Evolutionary conservation across 78 protist species (phyloP), one percentile per base, ranked within the genome.

Genomic region (Polysphondylium violaceum): DNA sequence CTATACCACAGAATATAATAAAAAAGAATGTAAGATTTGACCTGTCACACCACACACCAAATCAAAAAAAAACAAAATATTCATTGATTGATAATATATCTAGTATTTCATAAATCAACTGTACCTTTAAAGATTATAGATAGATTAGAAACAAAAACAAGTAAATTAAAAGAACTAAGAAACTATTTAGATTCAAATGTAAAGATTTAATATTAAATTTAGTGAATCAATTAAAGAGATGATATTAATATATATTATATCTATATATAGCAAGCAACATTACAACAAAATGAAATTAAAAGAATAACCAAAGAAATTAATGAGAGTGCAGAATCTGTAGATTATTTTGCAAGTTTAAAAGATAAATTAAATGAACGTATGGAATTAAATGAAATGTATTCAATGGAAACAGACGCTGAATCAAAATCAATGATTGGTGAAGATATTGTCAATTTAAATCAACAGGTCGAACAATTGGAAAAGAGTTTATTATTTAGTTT

Each of bases 281-380:
- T 83, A 69, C 21, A 59, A 69, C 91, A 83, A 44, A 23, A 7
- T 41, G 91, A 83, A 9, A 83, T 83, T 38, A 83, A 83, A 17
- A 83, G n/a, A 23, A 69, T 71, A 29, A 50, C 91, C 5, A 69
- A 23, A 29, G 91, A 83, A 11, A 5, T 69, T 17, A 29, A 63
- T 23, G 71, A 68, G 7, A 25, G 55, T 1, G 6, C 35, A 0
- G 91, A 83, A 69, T 12, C 63, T 40, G 69, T 83, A 14, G 56
- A 74, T 21, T 58, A 41, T 17, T 83, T 40, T 41, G 29, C 9
- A 25, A 23, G 19, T 11, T 67, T 64, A 3, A 33, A 38, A 38
- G 56, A 58, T 1, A 51, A 56, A 44, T 35, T 67, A 55, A 1
- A 23, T 1, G 68, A 83, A 17, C 7, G 40, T 0, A 41, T 17